Evolutionary conservation across 768 basidiomycete species (phyloP).

Genomic region (Tylopilus felleus): DNA sequence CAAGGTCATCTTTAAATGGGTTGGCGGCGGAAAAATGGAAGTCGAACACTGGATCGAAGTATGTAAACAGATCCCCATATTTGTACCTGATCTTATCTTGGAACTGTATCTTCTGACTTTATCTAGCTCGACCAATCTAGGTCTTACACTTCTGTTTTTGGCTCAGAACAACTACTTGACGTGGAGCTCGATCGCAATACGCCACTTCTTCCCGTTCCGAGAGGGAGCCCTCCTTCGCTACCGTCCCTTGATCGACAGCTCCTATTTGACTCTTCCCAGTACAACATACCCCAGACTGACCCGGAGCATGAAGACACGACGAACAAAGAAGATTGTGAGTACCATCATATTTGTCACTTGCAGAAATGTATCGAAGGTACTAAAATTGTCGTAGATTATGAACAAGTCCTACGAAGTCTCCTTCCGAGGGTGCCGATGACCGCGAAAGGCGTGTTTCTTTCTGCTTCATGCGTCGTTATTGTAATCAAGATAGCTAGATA

Average conservation of each 20-base stretch:
- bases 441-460: conserved; percentile 33
- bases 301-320: neutral
- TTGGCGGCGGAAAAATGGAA: conserved; percentile 40
- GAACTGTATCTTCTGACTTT: neutral
- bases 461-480: neutral
- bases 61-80: conserved; percentile 13
- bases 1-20: conserved; percentile 39
- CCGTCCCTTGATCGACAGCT: conserved; percentile 29
- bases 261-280: neutral
- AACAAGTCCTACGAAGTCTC: conserved; percentile 32
- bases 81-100: neutral
- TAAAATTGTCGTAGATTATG: conserved; percentile 28
- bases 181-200: conserved; percentile 45
- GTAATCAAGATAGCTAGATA: conserved; percentile 27
- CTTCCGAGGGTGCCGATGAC: conserved; percentile 45
- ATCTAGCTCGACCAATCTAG: conserved; percentile 44
- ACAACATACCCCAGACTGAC: neutral
- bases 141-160: conserved; percentile 34
- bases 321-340: conserved; percentile 21
- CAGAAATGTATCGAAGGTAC: neutral
- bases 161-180: conserved; percentile 51
- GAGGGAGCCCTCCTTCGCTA: conserved; percentile 19
- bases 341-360: neutral
- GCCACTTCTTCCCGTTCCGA: conserved; percentile 33
- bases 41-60: conserved; percentile 56